Evolutionary conservation across 495 filamentous ascomycete species (phyloP), one percentile per base, ranked within the genome.

Genomic region (Annulohypoxylon bovei): DNA sequence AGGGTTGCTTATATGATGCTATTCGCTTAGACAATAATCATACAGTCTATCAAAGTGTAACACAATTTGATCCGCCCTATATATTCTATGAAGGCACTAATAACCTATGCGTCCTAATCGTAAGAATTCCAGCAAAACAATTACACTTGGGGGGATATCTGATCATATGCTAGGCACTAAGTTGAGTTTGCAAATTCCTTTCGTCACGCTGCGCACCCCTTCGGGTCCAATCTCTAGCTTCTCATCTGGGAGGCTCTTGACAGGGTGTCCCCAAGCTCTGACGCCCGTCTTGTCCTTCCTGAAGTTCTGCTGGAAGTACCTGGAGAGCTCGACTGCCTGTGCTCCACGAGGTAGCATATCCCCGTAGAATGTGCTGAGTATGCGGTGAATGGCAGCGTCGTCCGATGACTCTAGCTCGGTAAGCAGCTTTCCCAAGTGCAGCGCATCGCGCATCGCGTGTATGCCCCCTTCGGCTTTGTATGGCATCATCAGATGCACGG

Each of bases 401-500:
- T 73, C 70, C 11, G 66, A 52, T 4, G 66, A 14, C n/a, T 58
- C 50, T 9, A 73, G 42, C 35, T 70, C 66, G 0, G 50, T 27
- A 11, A 73, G 40, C 14, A 73, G 27, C 35, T 70, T 66, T 1
- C 70, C 66, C 0, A 73, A 3, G 16, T 61, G 65, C 0, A 73
- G 62, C 6, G 70, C 70, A 25, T 73, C 70, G 30, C 70, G 70
- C 55, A 73, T 69, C 8, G 70, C 70, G 25, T 73, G 65, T 1
- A 73, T 67, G 16, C 66, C 70, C 1, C 70, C 70, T 22, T 73
- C 70, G 5, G 65, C 70, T 28, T 70, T 69, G 75, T 65, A 85
- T 75, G 86, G 86, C n/a, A 80, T 83, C 83, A 88, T 88, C 18
- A 86, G 79, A 74, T 88, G 85, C 20, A 84, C 85, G 3, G 86